Evolutionary conservation across 352 stramenopile species (phyloP), one percentile per base, ranked within the genome.

Genomic region (Pythium phragmitis): DNA sequence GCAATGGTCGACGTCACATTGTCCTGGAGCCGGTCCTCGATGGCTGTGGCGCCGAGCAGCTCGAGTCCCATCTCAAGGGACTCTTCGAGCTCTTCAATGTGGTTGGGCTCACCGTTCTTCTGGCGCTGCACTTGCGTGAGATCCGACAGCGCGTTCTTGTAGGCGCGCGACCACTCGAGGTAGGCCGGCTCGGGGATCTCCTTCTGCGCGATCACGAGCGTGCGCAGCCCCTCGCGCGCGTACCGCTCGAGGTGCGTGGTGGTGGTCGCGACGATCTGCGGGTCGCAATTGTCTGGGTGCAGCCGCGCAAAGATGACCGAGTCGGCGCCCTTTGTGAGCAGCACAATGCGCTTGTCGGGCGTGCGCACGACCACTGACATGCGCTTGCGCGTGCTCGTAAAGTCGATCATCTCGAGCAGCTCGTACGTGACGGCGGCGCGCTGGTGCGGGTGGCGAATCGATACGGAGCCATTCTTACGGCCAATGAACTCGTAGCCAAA

Each of bases 281-380:
- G 60, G 42, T 87, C 74, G 28, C 72, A 77, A 30, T 75, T 76
- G 2, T 63, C 74, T n/a, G 83, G 59, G 14, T 72, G 75, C 6
- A 93, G 60, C 4, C 87, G 85, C 46, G 89, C 81, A 58, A 97
- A 92, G 41, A 98, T 96, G 67, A 97, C 90, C 72, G 92, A 97
- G 60, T 98, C 94, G 7, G 94, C 94, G n/a, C 94, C 94, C 69
- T 98, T 97, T 19, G 66, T 81, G 70, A 90, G 92, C 26, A 96
- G 60, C 11, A 87, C 23, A 91, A 56, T 60, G 85, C 72, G 52
- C 82, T 81, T 16, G 28, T 79, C 1, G 80, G 78, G 6, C 76
- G 72, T 57, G 2, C 82, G 78, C 23, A 98, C 73, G 21, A 99
- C 74, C 19, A 99, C 90, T 9, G 93, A 99, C 96, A 99, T 99